Percentiles rank a stretch among this genome's conserved stretches.
Evolutionary conservation across 2,329 filamentous ascomycete species (phyloP).

Genomic region (Fusarium aywerte): DNA sequence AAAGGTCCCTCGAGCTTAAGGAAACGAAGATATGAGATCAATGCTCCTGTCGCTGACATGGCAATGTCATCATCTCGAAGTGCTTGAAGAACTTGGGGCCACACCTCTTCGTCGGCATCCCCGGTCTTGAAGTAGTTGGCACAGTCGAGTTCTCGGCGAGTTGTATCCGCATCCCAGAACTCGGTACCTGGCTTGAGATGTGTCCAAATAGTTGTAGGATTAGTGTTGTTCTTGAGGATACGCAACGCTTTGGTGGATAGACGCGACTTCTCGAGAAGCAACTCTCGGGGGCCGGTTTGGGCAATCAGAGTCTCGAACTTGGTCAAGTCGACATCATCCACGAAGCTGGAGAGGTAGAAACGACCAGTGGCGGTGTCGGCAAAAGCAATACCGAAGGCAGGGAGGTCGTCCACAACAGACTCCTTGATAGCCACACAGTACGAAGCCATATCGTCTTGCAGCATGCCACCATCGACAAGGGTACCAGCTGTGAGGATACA

Average conservation of each 20-base stretch:
- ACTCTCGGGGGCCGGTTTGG: conserved; percentile 87
- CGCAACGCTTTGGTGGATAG: conserved; percentile 89
- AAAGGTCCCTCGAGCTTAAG: conserved; percentile 91
- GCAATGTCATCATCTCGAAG: conserved; percentile 80
- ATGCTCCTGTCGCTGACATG: conserved; percentile 90
- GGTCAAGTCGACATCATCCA: conserved; percentile 91
- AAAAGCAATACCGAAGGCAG: conserved; percentile 91
- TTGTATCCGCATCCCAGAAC: conserved; percentile 89
- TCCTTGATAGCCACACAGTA: conserved; percentile 97
- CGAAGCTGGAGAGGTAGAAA: conserved; percentile 91
- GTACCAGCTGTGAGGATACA: conserved; percentile 93
- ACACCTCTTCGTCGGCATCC: conserved; percentile 67
- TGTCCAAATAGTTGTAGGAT: conserved; percentile 95
- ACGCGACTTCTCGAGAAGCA: conserved; percentile 87
- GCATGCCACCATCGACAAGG: conserved; percentile 93
- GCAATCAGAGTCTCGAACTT: conserved; percentile 98
- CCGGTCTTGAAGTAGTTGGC: conserved; percentile 80
- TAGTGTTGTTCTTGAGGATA: conserved; percentile 95
- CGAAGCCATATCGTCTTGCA: conserved; percentile 97
- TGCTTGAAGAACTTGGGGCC: conserved; percentile 80
- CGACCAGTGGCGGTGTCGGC: conserved; percentile 96
- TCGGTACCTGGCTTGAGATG: conserved; percentile 86
- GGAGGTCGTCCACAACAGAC: conserved; percentile 74
- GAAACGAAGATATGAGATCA: conserved; percentile 85
- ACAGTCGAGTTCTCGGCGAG: conserved; percentile 81